These are phyloP conservation scores for Russula virescens DNA, from an alignment of 768 basidiomycete genomes.

Conservation along the genomic window DNA sequence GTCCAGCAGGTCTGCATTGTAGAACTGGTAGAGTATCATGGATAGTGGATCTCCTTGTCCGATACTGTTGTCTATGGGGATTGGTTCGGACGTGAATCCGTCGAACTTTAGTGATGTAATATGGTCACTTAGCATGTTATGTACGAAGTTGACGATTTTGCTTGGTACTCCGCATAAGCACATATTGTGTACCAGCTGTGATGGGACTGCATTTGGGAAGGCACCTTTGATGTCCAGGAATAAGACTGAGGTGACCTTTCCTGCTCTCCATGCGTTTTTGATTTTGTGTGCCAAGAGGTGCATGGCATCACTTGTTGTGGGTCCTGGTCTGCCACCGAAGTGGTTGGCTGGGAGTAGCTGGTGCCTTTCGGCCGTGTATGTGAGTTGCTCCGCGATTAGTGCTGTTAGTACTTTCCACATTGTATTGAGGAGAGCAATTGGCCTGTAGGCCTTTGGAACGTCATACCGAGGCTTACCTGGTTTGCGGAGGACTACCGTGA, in stretches of 20 bases:
- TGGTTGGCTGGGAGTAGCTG: constrained; percentile 23
- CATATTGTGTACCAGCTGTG: neutral
- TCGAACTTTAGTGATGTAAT: neutral
- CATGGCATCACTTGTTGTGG: constrained; percentile 28
- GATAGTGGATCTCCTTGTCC: constrained; percentile 6
- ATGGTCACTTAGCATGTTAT: neutral
- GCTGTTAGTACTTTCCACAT: neutral
- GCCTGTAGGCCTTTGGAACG: neutral
- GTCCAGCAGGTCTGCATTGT: constrained; percentile 4
- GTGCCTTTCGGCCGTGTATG: neutral
- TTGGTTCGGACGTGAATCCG: neutral
- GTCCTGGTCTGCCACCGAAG: neutral
- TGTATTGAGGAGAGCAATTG: neutral
- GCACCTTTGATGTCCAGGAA: neutral
- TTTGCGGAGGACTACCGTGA: constrained; percentile 5
- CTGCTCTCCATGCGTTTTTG: constrained; percentile 26
- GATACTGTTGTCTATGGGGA: neutral
- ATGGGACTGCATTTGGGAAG: neutral
- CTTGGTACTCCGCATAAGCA: neutral
- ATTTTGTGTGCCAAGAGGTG: constrained; percentile 26
- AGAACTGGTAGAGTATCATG: neutral
- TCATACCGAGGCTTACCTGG: constrained; percentile 17
- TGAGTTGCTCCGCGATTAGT: neutral
- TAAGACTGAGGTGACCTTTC: constrained; percentile 12
- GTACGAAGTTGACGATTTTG: neutral